Evolutionary conservation across 1,284 basidiomycete genomes (phyloP).

Genomic region (Trichosporon faecale): DNA sequence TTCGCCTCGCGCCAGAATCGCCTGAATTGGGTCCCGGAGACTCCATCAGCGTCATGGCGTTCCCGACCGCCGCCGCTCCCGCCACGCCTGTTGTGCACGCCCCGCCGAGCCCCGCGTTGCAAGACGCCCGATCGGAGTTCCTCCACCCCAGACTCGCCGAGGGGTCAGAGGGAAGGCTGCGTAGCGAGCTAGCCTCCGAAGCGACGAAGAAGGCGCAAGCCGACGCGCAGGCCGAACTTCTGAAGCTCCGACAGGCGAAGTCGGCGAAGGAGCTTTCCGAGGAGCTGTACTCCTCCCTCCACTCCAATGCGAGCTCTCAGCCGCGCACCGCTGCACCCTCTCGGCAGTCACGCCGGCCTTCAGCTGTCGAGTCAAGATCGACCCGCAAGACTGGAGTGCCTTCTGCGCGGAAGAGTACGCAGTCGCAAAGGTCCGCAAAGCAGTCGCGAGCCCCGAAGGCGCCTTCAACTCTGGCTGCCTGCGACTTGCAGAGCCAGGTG

Average conservation of each 20-base stretch:
- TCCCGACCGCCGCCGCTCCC: not conserved
- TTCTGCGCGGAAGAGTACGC: not conserved
- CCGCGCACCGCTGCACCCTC: no score
- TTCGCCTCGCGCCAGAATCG: not conserved
- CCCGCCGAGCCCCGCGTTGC: not conserved
- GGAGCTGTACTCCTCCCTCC: not conserved
- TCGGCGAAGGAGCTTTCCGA: not conserved
- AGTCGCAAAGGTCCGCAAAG: not conserved
- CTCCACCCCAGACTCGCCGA: not conserved
- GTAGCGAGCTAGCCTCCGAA: not conserved
- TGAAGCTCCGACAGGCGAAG: not conserved
- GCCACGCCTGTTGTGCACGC: no score
- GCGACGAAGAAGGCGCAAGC: not conserved
- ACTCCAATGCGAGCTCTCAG: not conserved
- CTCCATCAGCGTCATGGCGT: conserved; percentile 10
- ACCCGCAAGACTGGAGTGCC: not conserved
- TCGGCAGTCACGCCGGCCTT: not conserved
- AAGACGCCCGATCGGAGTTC: not conserved
- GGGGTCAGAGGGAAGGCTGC: not conserved
- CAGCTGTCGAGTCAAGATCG: not conserved
- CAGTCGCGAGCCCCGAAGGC: not conserved
- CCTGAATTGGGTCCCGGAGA: conserved; percentile 2
- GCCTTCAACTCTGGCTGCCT: not conserved
- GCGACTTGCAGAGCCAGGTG: not conserved
- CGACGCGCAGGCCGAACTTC: not conserved